Conservation (phyloP, 257 asterid species). For the Rauvolfia tetraphylla region DNA sequence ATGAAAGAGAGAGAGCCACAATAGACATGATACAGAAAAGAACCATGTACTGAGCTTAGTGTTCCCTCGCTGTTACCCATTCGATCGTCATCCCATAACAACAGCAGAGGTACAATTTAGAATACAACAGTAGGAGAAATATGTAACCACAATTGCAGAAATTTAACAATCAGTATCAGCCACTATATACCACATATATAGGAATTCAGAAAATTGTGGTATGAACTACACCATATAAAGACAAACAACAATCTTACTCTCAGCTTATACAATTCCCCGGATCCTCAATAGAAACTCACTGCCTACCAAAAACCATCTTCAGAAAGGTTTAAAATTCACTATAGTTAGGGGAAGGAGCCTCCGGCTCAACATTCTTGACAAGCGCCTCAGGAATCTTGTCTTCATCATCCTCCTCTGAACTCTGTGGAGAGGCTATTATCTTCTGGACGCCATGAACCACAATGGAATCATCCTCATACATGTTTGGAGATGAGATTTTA, state of each 20-base stretch:
- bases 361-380: constrained; percentile 4
- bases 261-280: not conserved
- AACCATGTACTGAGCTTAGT: not conserved
- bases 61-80: not conserved
- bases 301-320: not conserved
- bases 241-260: not conserved
- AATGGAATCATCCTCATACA: constrained; percentile 53
- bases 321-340: not conserved
- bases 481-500: constrained; percentile 49
- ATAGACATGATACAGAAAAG: not conserved
- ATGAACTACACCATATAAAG: not conserved
- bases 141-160: not conserved
- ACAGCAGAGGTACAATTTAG: not conserved
- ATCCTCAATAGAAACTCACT: not conserved
- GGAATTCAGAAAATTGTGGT: not conserved
- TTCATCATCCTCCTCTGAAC: constrained; percentile 25
- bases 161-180: no score
- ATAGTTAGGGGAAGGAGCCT: not conserved
- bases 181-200: not conserved
- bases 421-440: constrained; percentile 42
- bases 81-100: not conserved
- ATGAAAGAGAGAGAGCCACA: no score
- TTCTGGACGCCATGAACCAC: constrained; percentile 64
- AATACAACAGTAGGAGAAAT: not conserved
- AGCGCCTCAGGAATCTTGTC: constrained; percentile 7